Base-by-base conservation (phyloP, 1,284 basidiomycete genomes). In the Tilletia horrida region DNA sequence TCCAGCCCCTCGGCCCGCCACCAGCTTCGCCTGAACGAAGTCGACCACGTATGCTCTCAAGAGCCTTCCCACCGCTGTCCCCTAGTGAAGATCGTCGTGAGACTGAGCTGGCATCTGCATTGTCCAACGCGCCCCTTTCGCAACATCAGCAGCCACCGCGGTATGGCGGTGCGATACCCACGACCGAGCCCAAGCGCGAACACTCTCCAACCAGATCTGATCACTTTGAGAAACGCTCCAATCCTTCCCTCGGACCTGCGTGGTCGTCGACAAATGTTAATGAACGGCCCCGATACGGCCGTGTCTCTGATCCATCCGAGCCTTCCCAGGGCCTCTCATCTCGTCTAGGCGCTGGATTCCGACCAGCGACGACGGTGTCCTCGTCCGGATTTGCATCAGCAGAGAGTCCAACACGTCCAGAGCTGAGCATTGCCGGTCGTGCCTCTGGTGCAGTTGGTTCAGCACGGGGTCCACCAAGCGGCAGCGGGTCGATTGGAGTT, bases 131-230 rank as follows among this genome's bases (percentile, higher is more conserved):
- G 35, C 35, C 35, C 35, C 6, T 40, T 4, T 40, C 35, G 35
- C 35, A 16, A 21, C 9, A 57, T 16, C 11, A 23, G 27, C 16
- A 13, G 23, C 13, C 57, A 16, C 57, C 4, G 18, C 31, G 57
- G 35, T 59, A 59, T 21, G 55, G 55, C 29, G 55, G 55, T 14
- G 55, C 27, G 7, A 35, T 59, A 40, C 55, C 55, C 14, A 35
- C 23, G 55, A 40, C 13, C n/a, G 29, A 9, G 13, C 18, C 18
- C 55, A 18, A 35, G 35, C 55, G 55, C 42, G 61, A 62, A 23
- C 11, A 21, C 3, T 52, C 50, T 23, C 50, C 50, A 13, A 52
- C 50, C 27, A 21, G 50, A 23, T 21, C n/a, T 25, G 50, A 52
- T 13, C 23, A 52, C 50, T 21, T 40, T 40, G 35, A 40, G 35